These are phyloP conservation scores for Chloroidium sp. DNA, from an alignment of 163 green algal species.

Conservation along the genomic window DNA sequence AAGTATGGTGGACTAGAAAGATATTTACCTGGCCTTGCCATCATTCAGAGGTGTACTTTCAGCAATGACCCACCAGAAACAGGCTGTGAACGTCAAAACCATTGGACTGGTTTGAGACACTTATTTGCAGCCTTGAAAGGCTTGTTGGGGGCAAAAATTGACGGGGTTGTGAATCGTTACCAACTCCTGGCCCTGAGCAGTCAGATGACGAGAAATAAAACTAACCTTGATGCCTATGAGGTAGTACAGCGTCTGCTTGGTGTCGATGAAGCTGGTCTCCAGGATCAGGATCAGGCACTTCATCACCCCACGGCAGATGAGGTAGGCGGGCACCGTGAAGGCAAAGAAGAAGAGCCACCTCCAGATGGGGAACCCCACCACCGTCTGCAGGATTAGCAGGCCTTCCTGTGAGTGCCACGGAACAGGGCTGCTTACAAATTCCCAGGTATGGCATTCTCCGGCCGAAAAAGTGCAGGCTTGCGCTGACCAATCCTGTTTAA, in stretches of 20 bases:
- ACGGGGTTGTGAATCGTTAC: neutral
- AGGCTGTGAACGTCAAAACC: neutral
- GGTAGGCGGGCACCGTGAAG: slow-evolving; percentile 12
- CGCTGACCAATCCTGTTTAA: neutral
- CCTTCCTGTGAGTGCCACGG: neutral
- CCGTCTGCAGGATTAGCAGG: neutral
- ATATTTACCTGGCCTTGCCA: too few species aligned
- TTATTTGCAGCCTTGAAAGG: neutral
- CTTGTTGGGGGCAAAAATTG: neutral
- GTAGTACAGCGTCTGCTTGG: slow-evolving; percentile 36
- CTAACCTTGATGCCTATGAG: slow-evolving; percentile 30
- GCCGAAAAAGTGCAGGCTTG: too few species aligned
- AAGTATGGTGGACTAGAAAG: too few species aligned
- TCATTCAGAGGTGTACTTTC: too few species aligned
- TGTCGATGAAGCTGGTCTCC: slow-evolving; percentile 31
- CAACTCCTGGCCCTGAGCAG: neutral
- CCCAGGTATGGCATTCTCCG: too few species aligned
- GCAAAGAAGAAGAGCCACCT: slow-evolving; percentile 39
- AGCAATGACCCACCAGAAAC: too few species aligned
- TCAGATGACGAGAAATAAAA: too few species aligned
- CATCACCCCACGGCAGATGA: slow-evolving; percentile 12
- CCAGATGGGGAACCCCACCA: slow-evolving; percentile 27
- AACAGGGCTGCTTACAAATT: too few species aligned
- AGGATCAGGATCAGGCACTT: slow-evolving; percentile 22
- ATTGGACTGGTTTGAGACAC: neutral